Evolutionary conservation across 192 early-diverging fungal species (phyloP), one percentile per base, ranked within the genome.

Genomic region (Oehlia diaphana): DNA sequence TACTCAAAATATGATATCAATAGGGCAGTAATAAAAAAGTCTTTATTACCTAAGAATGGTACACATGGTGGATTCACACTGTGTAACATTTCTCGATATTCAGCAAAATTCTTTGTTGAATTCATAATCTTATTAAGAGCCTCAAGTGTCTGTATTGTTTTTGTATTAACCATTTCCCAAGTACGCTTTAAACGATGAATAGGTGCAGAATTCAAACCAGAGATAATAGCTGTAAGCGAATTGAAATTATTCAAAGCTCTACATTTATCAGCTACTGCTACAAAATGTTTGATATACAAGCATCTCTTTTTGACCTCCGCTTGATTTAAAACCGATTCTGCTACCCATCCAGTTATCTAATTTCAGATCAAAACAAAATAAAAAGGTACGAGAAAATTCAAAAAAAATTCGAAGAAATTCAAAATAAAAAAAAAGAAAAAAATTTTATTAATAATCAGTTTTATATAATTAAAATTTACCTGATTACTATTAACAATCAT

Each of bases 171-270:
- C 28, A 88, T 72, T 62, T 97, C 96, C 96, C 96, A 98, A 2
- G 98, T 98, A 50, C 95, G 90, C 10, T 92, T 93, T 58, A 99
- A 85, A 28, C 98, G 92, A 84, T 94, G 92, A 64, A 99, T 90
- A 4, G 96, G 91, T 3, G 94, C 94, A 5, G 93, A 93, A 49
- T 95, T 93, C 78, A 99, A 91, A 9, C 94, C 95, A 39, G 95
- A 95, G 10, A 96, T 89, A 42, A 98, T 93, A 6, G 96, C 92
- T 87, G 95, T 95, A 49, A 97, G 89, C 12, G 95, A 94, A 83
- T 95, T 96, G 81, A 95, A 99, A 89, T 99, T 99, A 86, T 99
- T 97, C 16, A 98, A 83, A 9, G 65, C 67, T 63, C 76, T 74
- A 82, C 86, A 79, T 83, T 86, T 87, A 76, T 95, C 93, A 49